phyloP scores from a whole-genome alignment of 2,329 filamentous ascomycete species.

The Fusarium chlamydosporum region DNA sequence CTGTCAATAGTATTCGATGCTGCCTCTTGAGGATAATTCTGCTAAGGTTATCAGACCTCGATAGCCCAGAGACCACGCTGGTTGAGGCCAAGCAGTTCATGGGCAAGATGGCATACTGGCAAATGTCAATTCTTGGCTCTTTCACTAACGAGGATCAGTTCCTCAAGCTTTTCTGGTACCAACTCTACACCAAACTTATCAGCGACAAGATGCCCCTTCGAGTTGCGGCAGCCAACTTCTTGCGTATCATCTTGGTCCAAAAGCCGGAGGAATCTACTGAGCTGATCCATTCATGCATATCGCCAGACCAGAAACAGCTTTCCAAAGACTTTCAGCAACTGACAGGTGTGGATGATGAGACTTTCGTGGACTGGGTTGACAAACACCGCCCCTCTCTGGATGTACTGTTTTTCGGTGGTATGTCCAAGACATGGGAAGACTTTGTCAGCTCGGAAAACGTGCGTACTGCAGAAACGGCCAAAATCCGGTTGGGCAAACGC shows the following conservation, averaged over 20 bases:
- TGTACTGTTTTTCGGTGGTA: slow-evolving; percentile 81
- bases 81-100: slow-evolving; percentile 79
- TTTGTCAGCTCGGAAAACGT: slow-evolving; percentile 88
- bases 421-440: slow-evolving; percentile 88
- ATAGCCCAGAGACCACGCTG: slow-evolving; percentile 72
- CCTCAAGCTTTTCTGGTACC: slow-evolving; percentile 89
- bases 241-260: slow-evolving; percentile 93
- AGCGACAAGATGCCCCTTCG: slow-evolving; percentile 77
- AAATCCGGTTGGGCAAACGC: slow-evolving; percentile 77
- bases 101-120: slow-evolving; percentile 93
- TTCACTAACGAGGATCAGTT: slow-evolving; percentile 85
- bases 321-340: slow-evolving; percentile 85
- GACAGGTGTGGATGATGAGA: slow-evolving; percentile 88
- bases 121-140: slow-evolving; percentile 86
- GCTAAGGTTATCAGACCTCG: slow-evolving; percentile 85
- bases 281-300: slow-evolving; percentile 79
- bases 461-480: slow-evolving; percentile 81
- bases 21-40: slow-evolving; percentile 85
- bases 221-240: slow-evolving; percentile 83
- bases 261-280: slow-evolving; percentile 85
- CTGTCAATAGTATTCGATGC: slow-evolving; percentile 80
- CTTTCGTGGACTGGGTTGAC: slow-evolving; percentile 91
- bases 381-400: slow-evolving; percentile 84
- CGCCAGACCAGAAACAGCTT: slow-evolving; percentile 78
- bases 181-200: slow-evolving; percentile 90